These are phyloP conservation scores for Vigna reflexopilosa DNA, from an alignment of 306 rosid species.

Conservation along the genomic window DNA sequence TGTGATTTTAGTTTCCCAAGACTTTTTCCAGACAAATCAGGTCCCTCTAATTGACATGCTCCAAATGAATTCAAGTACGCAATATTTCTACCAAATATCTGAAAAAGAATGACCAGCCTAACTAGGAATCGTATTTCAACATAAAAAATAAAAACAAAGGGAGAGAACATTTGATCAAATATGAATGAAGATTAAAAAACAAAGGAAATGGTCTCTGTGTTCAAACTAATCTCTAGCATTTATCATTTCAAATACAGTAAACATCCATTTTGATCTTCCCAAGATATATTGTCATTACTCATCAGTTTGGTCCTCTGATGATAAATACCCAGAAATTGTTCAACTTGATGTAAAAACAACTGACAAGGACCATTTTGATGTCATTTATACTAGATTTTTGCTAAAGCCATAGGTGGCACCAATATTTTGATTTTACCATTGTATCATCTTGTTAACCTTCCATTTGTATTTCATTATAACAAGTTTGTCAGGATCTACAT, in stretches of 20 bases:
- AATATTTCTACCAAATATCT: too few species aligned
- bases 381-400: background rate
- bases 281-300: background rate
- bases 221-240: background rate
- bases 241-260: background rate
- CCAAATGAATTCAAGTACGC: too few species aligned
- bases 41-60: background rate
- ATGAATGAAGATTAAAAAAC: too few species aligned
- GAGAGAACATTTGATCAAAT: too few species aligned
- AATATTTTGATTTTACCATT: background rate
- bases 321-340: background rate
- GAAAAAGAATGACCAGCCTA: too few species aligned
- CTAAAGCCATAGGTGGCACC: background rate
- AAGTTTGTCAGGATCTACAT: background rate
- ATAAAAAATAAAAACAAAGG: too few species aligned
- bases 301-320: background rate
- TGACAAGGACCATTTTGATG: background rate
- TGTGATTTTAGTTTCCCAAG: slow-evolving; percentile 1
- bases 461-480: background rate
- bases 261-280: background rate
- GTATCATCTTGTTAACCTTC: background rate
- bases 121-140: too few species aligned
- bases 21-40: background rate
- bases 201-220: background rate
- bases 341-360: background rate